Base-by-base conservation (phyloP, 148 eudicot species). In the Suaeda aralocaspica region DNA sequence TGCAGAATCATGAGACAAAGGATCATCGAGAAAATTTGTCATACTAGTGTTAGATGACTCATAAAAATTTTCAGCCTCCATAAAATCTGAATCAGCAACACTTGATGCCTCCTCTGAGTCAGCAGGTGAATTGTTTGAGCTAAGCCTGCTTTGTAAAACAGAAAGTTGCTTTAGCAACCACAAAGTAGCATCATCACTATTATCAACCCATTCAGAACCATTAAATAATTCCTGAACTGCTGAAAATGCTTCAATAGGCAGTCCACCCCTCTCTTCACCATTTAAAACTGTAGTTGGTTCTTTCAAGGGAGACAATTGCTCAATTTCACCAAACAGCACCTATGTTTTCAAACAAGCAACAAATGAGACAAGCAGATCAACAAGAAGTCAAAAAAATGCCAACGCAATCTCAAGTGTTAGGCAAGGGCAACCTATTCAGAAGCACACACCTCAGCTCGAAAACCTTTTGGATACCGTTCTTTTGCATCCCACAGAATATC, bases 181-280 rank as follows among this genome's bases (percentile, higher is more conserved):
- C 72, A 88, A 70, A 31, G 98, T 79, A 76, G 99, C 97, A 82
- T 95, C 99, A 56, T 95, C 99, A 76, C 82, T 76, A 64, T 76
- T 83, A 63, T 95, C 99, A 68, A 76, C 87, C 99, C 99, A 95
- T 49, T 89, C 97, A 67, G 82, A 84, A 58, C 89, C 99, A 82
- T 68, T 86, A 76, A 95, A 95, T 70, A 95, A 87, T 81, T 95
- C 99, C 77, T 91, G 96, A 68, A 91, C 99, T 83, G 85, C 85
- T 49, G 97, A 91, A 82, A 95, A 95, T 45, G 99, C 99, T 86
- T 95, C 99, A 64, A 95, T 89, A 64, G 99, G 99, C 82, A 95
- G 78, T 30, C 99, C 99, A 62, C 96, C 99, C 81, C 78, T 86
- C 73, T 91, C 99, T 67, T 87, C 97, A 59, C 96, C 93, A 68